A percentile compares a stretch with the other conserved stretches of the same genome.
These are phyloP conservation scores for Yamadazyma oceani DNA, from an alignment of 1,139 yeast genomes.

Conservation along the genomic window DNA sequence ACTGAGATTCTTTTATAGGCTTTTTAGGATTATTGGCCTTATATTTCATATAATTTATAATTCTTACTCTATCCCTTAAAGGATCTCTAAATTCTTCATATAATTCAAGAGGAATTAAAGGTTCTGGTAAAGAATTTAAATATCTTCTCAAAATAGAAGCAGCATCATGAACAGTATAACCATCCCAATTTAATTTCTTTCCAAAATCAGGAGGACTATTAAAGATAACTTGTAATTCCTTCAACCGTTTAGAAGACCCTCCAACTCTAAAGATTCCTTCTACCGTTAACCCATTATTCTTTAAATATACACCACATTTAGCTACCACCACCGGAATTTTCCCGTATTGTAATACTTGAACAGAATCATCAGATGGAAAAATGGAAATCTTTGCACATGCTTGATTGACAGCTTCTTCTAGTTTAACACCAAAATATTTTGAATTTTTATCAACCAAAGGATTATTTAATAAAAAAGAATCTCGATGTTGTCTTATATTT, in stretches of 20 bases:
- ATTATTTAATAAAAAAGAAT: slow-evolving; percentile 50
- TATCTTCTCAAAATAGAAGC: slow-evolving; percentile 86
- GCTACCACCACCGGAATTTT: slow-evolving; percentile 90
- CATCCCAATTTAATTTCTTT: slow-evolving; percentile 83
- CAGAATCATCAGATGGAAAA: slow-evolving; percentile 48
- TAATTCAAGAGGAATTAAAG: slow-evolving; percentile 75
- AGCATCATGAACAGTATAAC: slow-evolving; percentile 96
- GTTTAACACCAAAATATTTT: slow-evolving; percentile 81
- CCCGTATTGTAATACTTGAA: slow-evolving; percentile 68
- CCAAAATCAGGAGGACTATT: slow-evolving; percentile 90
- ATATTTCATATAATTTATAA: slow-evolving; percentile 61
- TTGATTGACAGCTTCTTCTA: slow-evolving; percentile 65
- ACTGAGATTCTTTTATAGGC: slow-evolving; percentile 14
- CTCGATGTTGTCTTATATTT: slow-evolving; percentile 54
- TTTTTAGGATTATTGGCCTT: slow-evolving; percentile 46
- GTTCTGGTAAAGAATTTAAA: slow-evolving; percentile 87
- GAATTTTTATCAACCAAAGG: slow-evolving; percentile 49
- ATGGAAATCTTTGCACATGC: slow-evolving; percentile 78
- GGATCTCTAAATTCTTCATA: slow-evolving; percentile 85
- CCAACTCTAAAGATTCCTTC: slow-evolving; percentile 95
- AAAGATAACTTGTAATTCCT: slow-evolving; percentile 80
- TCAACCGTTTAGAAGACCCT: slow-evolving; percentile 86
- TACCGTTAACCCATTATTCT: slow-evolving; percentile 69
- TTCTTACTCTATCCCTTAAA: slow-evolving; percentile 56
- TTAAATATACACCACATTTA: slow-evolving; percentile 84